These are phyloP conservation scores for Neurospora sublineolata DNA, from an alignment of 495 filamentous ascomycete species.

Conservation along the genomic window DNA sequence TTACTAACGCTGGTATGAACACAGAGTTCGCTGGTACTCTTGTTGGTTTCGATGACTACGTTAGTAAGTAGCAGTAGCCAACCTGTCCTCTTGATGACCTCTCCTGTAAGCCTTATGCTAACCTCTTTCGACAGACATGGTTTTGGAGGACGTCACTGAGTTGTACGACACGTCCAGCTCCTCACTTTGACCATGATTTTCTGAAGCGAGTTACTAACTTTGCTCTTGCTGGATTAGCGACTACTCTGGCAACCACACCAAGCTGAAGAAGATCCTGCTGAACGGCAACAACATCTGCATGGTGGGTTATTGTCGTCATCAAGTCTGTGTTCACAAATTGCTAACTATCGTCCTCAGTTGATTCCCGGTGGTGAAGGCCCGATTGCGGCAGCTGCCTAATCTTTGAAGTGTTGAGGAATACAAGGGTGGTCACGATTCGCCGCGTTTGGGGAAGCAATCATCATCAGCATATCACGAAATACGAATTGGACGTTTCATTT, in stretches of 20 bases:
- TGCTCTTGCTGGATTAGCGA: slow-evolving; percentile 44
- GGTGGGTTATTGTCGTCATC: slow-evolving; percentile 39
- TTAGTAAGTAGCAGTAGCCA: slow-evolving; percentile 71
- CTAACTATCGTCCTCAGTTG: slow-evolving; percentile 40
- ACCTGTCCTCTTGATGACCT: not conserved
- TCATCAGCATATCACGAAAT: not conserved
- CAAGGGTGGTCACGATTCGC: not conserved
- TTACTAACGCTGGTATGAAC: slow-evolving; percentile 4
- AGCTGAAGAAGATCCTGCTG: slow-evolving; percentile 86
- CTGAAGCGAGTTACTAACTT: slow-evolving; percentile 1
- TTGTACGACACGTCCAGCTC: slow-evolving; percentile 51
- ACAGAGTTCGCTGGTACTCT: slow-evolving; percentile 89
- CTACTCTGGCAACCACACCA: slow-evolving; percentile 72
- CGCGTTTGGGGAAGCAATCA: not conserved
- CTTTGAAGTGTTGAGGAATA: not conserved
- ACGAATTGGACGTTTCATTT: not conserved
- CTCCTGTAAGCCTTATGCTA: not conserved
- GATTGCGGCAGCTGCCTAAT: slow-evolving; percentile 14
- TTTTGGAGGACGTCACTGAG: slow-evolving; percentile 91
- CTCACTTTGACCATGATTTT: not conserved
- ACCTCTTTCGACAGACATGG: slow-evolving; percentile 62
- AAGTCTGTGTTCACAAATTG: not conserved
- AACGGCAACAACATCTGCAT: slow-evolving; percentile 99
- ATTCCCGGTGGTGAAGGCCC: slow-evolving; percentile 83
- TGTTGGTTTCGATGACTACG: slow-evolving; percentile 95